Conservation (phyloP, 2,329 filamentous ascomycete species). For the Phaeosphaeriaceae sp. region DNA sequence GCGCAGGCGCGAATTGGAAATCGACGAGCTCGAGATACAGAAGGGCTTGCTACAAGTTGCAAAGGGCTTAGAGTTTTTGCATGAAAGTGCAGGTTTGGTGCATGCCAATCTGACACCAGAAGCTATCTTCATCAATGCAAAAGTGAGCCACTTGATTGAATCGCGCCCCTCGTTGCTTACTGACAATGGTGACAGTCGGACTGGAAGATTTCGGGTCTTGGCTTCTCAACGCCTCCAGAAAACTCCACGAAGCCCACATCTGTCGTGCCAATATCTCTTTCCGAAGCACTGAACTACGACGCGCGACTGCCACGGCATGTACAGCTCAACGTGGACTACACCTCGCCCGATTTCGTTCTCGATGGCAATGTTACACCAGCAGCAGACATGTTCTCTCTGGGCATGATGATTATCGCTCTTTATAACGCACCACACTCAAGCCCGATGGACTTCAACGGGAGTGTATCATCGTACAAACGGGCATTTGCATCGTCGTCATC, state of each 20-base stretch:
- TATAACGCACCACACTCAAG: slow-evolving; percentile 95
- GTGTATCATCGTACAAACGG: slow-evolving; percentile 83
- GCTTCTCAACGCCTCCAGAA: slow-evolving; percentile 84
- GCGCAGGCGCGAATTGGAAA: slow-evolving; percentile 79
- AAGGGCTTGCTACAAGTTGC: slow-evolving; percentile 93
- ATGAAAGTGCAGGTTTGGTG: slow-evolving; percentile 91
- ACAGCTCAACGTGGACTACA: slow-evolving; percentile 91
- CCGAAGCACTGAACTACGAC: slow-evolving; percentile 85
- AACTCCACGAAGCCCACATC: slow-evolving; percentile 76
- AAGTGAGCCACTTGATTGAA: slow-evolving; percentile 61
- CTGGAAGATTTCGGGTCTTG: slow-evolving; percentile 97
- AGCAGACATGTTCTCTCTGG: slow-evolving; percentile 93
- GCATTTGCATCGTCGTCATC: slow-evolving; percentile 79
- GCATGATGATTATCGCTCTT: slow-evolving; percentile 83
- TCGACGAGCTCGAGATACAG: slow-evolving; percentile 97
- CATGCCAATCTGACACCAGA: slow-evolving; percentile 96
- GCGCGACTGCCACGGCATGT: slow-evolving; percentile 80
- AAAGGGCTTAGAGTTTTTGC: slow-evolving; percentile 92
- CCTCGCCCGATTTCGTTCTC: slow-evolving; percentile 91
- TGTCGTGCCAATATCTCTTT: slow-evolving; percentile 79
- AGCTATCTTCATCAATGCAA: slow-evolving; percentile 90
- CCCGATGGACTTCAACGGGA: slow-evolving; percentile 82
- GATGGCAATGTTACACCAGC: slow-evolving; percentile 85
- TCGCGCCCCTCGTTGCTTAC: slow-evolving; percentile 16
- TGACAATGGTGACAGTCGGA: slow-evolving; percentile 70